Evolutionary conservation across 78 protist genomes (phyloP).

Genomic region (Planoprotostelium fungivorum): DNA sequence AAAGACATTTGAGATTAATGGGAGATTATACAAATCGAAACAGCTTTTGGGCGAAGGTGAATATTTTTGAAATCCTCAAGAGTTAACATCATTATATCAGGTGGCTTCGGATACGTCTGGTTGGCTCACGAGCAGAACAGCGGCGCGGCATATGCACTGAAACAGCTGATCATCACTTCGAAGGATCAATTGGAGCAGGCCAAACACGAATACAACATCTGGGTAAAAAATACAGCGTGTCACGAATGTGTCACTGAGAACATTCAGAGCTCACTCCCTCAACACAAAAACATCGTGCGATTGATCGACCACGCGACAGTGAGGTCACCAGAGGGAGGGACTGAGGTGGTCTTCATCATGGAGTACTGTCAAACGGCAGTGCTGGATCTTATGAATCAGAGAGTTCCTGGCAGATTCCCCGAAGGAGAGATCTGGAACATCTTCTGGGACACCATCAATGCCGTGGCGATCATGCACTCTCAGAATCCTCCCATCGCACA

Average conservation of each 20-base stretch:
- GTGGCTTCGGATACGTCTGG: background rate
- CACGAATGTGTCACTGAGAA: no score
- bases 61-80: background rate
- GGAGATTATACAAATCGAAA: background rate
- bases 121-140: background rate
- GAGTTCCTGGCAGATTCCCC: slow-evolving; percentile 17
- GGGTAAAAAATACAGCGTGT: no score
- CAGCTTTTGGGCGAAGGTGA: background rate
- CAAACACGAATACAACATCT: background rate
- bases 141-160: background rate
- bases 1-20: background rate
- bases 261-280: background rate
- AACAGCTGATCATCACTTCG: background rate
- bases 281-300: slow-evolving; percentile 28
- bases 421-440: slow-evolving; percentile 42
- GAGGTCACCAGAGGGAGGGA: slow-evolving; percentile 25
- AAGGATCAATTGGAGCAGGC: background rate
- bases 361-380: slow-evolving; percentile 65
- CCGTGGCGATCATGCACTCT: slow-evolving; percentile 41
- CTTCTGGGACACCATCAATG: slow-evolving; percentile 35
- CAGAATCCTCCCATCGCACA: slow-evolving; percentile 61
- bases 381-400: slow-evolving; percentile 48
- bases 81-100: background rate
- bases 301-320: slow-evolving; percentile 16
- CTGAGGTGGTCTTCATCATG: slow-evolving; percentile 42